Base-by-base conservation (phyloP, 208 protist genomes). In the Leishmania guyanensis region DNA sequence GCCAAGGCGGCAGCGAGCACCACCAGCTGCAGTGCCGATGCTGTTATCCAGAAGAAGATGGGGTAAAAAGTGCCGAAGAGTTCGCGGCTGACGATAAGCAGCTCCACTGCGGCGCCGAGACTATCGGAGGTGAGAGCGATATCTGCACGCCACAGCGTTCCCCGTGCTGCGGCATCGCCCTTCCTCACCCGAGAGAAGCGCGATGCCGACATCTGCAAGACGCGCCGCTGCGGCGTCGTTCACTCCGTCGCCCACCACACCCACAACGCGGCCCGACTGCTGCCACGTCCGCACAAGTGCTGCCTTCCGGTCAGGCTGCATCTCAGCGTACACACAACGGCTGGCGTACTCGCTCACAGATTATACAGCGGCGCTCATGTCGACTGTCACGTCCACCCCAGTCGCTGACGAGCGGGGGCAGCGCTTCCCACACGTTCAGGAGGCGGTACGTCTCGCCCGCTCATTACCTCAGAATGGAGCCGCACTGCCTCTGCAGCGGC, bases 241-340 rank as follows among this genome's bases (percentile, higher is more conserved):
- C 0, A 98, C 89, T 73, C 98, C 98, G 91, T 99, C 98, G 69
- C 98, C 98, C 54, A 98, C 95, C 95, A 99, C 98, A 66, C 91
- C 98, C 6, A 96, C 91, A 12, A 91, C 90, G 79, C 94, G 90
- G 33, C 92, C 91, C 6, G 76, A 73, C 64, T 94, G 85, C 72
- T 98, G 94, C 56, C 98, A 87, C 14, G 89, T 75, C 54, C 96
- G 86, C 14, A 99, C 95, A 64, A 99, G 53, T 5, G 83, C 14
- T 51, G 76, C 65, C 71, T 89, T 89, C 64, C 84, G 56, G 58
- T 83, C 62, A 54, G 98, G 97, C 75, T 93, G 93, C 60, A 98
- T 97, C 75, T 98, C 88, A 20, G 95, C 95, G 84, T 97, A 98
- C 46, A 84, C 85, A 68, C 75, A 81, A 58, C 82, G 88, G 17